Base-by-base conservation (phyloP, 2,329 filamentous ascomycete species). In the Sphaerostilbella broomeana region DNA sequence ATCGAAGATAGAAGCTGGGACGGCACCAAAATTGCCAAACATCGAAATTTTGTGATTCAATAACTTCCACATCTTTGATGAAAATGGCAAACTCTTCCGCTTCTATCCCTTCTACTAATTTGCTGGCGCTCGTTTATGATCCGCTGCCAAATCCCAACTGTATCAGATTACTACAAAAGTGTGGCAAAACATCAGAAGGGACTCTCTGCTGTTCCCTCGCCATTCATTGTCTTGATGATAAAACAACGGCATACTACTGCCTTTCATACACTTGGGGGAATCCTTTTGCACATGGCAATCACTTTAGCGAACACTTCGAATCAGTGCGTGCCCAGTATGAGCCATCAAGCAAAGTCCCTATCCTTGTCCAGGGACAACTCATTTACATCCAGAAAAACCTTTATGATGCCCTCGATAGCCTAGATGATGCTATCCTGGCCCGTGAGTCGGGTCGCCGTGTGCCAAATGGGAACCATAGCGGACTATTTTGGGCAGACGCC, bases 401-500 rank as follows among this genome's bases (percentile, higher is more conserved):
- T 4, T 35, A 47, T 15, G 51, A 52, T 22, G 49, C 50, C 13
- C 38, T 54, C 17, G 24, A 12, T 10, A 45, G 36, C 7, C 36
- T 52, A 8, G 44, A 47, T 3, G 29, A 34, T 4, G 36, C 30
- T 12, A 40, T 42, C 6, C 43, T 45, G 21, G 27, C 28, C 12
- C 43, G 47, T 13, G 43, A 47, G 20, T 13, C 43, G 18, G 42
- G 46, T 13, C 24, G 30, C 11, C 39, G 42, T 8, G 38, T 41
- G 13, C 38, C 31, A 2, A n/a, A n/a, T n/a, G n/a, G n/a, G n/a
- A n/a, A n/a, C n/a, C n/a, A n/a, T n/a, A n/a, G n/a, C n/a, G n/a
- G n/a, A n/a, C n/a, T n/a, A n/a, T n/a, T 59, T 10, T 60, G 56
- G 57, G 51, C 51, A 6, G 47, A 47, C 16, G 45, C 56, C 1